Evolutionary conservation across 768 basidiomycete species (phyloP), one percentile per base, ranked within the genome.

Genomic region (Leucocoprinus sp.): DNA sequence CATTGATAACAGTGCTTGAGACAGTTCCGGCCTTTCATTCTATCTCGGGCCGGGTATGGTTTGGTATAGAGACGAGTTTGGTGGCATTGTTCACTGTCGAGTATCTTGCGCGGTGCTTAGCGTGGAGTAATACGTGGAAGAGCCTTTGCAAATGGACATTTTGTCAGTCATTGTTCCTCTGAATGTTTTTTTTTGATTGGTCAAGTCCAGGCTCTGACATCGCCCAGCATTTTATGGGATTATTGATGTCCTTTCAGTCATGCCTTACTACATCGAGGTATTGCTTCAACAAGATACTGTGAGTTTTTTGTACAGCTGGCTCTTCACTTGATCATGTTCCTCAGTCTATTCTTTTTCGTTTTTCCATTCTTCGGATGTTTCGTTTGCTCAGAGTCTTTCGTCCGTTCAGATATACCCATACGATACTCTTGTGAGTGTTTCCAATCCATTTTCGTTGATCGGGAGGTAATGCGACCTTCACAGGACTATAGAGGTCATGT

Each of bases 401-500:
- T 37, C 89, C 92, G 0, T 95, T 95, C 72, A 77, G 82, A 46
- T 82, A 90, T 55, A 88, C 82, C 51, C 80, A 81, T 54, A 86
- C 83, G 12, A 80, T 90, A 46, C 71, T 91, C n/a, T 64, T 90
- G 80, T 89, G 60, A 45, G 86, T 71, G 37, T 6, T 34, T 15
- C 5, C 11, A 21, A 28, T 15, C 39, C 17, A 14, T 19, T 5
- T 47, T 11, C n/a, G n/a, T n/a, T n/a, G n/a, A 19, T 42, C 11
- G 24, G 9, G 8, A 37, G 54, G 46, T 19, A 17, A 35, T 36
- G 9, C 37, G 15, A 45, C 14, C 8, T 4, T 4, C 9, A 8
- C 8, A 88, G 86, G 37, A 90, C 88, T 0, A 90, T 90, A 39
- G 86, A 91, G 68, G 88, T 90, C 55, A 96, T 95, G 92, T 91